A percentile compares a stretch with the other conserved stretches of the same genome.
phyloP scores from a whole-genome alignment of 1,139 yeast species.

The Geotrichum fermentans region DNA sequence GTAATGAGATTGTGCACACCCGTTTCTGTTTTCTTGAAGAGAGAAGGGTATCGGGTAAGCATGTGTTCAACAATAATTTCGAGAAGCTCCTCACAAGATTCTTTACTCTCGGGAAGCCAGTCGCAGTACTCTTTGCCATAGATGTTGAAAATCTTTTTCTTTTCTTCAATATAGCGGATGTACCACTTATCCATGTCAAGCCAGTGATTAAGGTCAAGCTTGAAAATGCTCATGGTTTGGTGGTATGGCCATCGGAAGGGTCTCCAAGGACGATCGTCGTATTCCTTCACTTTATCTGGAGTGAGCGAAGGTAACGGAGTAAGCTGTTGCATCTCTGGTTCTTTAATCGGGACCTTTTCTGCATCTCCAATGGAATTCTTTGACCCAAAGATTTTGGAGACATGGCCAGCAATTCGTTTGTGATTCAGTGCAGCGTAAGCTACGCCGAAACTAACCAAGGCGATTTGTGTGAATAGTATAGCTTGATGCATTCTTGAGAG shows the following conservation, averaged over 20 bases:
- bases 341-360: slow-evolving; percentile 6
- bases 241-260: slow-evolving; percentile 79
- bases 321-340: slow-evolving; percentile 14
- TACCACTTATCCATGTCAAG: slow-evolving; percentile 74
- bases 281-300: slow-evolving; percentile 59
- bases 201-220: slow-evolving; percentile 69
- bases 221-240: slow-evolving; percentile 72
- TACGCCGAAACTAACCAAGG: not conserved
- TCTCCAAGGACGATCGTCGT: slow-evolving; percentile 76
- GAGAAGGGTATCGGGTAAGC: slow-evolving; percentile 56
- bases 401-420: not conserved
- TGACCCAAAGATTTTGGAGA: not conserved
- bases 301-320: slow-evolving; percentile 55
- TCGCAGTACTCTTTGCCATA: slow-evolving; percentile 61
- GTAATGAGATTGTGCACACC: slow-evolving; percentile 59
- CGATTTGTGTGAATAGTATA: slow-evolving; percentile 7
- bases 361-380: slow-evolving; percentile 3
- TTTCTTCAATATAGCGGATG: slow-evolving; percentile 59
- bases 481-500: slow-evolving; percentile 2
- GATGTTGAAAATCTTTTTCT: slow-evolving; percentile 51
- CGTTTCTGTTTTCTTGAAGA: slow-evolving; percentile 51
- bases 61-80: slow-evolving; percentile 57
- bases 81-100: slow-evolving; percentile 59
- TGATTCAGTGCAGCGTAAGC: slow-evolving; percentile 7
- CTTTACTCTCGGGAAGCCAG: slow-evolving; percentile 65